These are phyloP conservation scores for Lathyrus aphaca DNA, from an alignment of 306 rosid genomes.

Conservation along the genomic window DNA sequence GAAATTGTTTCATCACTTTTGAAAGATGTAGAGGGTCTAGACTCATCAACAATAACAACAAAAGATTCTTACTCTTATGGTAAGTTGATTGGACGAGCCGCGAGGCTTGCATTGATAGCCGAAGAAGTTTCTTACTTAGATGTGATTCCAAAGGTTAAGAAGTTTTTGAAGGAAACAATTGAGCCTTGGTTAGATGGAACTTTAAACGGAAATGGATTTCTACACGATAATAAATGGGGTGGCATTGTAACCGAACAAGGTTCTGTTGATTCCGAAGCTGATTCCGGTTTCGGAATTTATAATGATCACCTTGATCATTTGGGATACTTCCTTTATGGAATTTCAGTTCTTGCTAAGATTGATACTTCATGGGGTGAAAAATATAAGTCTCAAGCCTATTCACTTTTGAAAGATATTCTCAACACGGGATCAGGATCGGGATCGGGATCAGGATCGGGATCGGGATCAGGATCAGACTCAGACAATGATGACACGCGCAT, in stretches of 20 bases:
- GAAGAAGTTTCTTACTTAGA: not conserved
- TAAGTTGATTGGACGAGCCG: not conserved
- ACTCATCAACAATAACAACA: not conserved
- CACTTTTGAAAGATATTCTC: not conserved
- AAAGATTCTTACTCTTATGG: not conserved
- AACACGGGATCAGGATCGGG: not conserved
- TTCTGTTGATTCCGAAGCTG: not conserved
- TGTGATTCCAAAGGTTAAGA: slow-evolving; percentile 9
- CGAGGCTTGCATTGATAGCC: not conserved
- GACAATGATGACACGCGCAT: slow-evolving; percentile 43
- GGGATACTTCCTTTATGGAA: not conserved
- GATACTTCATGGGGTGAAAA: not conserved
- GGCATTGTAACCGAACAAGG: not conserved
- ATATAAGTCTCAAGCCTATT: not conserved
- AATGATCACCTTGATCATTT: not conserved
- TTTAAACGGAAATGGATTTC: not conserved
- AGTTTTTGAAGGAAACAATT: slow-evolving; percentile 1
- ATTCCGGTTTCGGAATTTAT: not conserved
- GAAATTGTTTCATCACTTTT: not conserved
- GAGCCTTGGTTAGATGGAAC: slow-evolving; percentile 1
- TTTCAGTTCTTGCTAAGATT: not conserved
- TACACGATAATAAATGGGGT: not conserved
- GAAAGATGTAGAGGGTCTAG: not conserved
- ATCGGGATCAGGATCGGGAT: too few species aligned
- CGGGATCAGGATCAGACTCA: not conserved